A percentile compares a stretch with the other conserved stretches of the same genome.
phyloP scores from a whole-genome alignment of 345 rosid species.

The Aquilaria sinensis region DNA sequence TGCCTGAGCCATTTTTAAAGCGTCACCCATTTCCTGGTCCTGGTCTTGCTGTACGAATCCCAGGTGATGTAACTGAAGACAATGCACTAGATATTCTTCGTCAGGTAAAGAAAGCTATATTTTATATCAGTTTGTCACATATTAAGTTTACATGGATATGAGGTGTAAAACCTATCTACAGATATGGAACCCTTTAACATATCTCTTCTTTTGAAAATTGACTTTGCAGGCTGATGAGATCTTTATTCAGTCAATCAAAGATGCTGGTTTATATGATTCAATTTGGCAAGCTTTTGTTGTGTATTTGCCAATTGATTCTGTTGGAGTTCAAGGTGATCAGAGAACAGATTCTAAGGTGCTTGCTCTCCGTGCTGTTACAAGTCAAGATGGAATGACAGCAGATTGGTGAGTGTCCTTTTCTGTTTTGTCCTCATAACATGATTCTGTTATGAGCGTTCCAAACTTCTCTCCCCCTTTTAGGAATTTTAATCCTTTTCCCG shows the following conservation, averaged over 20 bases:
- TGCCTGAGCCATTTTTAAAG: slow-evolving; percentile 79
- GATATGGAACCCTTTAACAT: background rate
- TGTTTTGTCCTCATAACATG: background rate
- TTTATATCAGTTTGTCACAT: background rate
- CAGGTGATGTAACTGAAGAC: slow-evolving; percentile 93
- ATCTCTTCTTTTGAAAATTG: background rate
- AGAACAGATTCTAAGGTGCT: slow-evolving; percentile 98
- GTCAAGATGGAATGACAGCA: slow-evolving; percentile 99
- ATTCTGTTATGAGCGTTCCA: no score
- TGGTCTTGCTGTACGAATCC: slow-evolving; percentile 93
- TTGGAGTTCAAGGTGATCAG: slow-evolving; percentile 99
- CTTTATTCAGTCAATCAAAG: slow-evolving; percentile 92
- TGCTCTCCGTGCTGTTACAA: slow-evolving; percentile 97
- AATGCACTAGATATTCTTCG: slow-evolving; percentile 87
- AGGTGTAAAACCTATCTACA: background rate
- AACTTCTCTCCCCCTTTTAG: background rate
- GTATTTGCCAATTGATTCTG: slow-evolving; percentile 89
- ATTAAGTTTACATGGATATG: slow-evolving; percentile 1
- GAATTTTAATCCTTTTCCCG: background rate
- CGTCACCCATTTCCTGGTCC: slow-evolving; percentile 99
- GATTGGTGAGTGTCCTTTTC: slow-evolving; percentile 59
- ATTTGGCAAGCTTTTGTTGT: slow-evolving; percentile 99
- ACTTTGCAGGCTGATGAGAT: slow-evolving; percentile 83
- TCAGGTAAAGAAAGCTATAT: slow-evolving; percentile 32
- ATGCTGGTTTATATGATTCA: slow-evolving; percentile 85